Conservation (phyloP, 805 yeast species). For the Candida methanosorbosa region DNA sequence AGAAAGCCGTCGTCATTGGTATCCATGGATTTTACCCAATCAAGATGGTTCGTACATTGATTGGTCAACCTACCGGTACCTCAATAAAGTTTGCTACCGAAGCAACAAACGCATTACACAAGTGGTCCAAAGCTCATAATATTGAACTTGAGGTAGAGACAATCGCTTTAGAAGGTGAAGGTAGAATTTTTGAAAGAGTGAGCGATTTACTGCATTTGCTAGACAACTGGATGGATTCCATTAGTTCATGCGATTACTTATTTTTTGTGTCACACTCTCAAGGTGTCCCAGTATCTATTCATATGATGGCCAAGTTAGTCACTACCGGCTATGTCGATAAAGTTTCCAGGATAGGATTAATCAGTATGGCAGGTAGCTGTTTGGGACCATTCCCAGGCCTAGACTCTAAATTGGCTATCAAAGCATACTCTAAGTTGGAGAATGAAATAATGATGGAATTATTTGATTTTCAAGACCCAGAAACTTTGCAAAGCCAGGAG, state of each 20-base stretch:
- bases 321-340: slow-evolving; percentile 49
- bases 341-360: slow-evolving; percentile 50
- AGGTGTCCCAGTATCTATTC: slow-evolving; percentile 84
- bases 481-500: slow-evolving; percentile 60
- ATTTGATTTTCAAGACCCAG: slow-evolving; percentile 77
- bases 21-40: slow-evolving; percentile 95
- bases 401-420: slow-evolving; percentile 73
- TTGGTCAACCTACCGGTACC: slow-evolving; percentile 92
- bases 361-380: slow-evolving; percentile 89
- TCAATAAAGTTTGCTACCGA: slow-evolving; percentile 74
- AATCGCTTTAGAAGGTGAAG: slow-evolving; percentile 89
- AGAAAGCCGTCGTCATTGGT: slow-evolving; percentile 66
- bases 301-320: slow-evolving; percentile 37
- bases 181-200: slow-evolving; percentile 77
- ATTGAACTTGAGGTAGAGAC: slow-evolving; percentile 53
- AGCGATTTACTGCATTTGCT: slow-evolving; percentile 62
- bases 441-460: slow-evolving; percentile 78
- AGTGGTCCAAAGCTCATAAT: slow-evolving; percentile 45
- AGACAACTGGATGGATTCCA: slow-evolving; percentile 54
- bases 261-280: slow-evolving; percentile 88
- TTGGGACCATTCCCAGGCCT: slow-evolving; percentile 87
- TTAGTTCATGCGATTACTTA: slow-evolving; percentile 61
- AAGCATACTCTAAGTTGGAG: slow-evolving; percentile 80
- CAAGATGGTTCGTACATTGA: slow-evolving; percentile 66
- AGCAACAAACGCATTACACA: slow-evolving; percentile 61